Conservation (phyloP, 2,329 filamentous ascomycete species). For the Sphaerulina vaccinii region DNA sequence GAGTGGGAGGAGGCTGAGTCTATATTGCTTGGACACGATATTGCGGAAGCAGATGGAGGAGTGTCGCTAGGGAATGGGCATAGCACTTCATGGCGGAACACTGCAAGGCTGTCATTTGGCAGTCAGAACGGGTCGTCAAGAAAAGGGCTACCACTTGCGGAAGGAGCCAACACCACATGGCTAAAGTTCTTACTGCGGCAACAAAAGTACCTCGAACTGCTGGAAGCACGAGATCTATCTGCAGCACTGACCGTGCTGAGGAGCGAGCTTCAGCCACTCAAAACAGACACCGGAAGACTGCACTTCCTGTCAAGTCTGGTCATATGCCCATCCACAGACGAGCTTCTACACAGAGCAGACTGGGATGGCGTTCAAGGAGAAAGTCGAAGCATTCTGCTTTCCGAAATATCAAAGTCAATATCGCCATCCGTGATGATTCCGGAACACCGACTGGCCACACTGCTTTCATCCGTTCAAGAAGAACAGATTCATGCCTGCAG, state of each 20-base stretch:
- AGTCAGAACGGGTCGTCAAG: conserved; percentile 29
- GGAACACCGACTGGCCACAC: conserved; percentile 76
- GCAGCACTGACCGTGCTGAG: conserved; percentile 80
- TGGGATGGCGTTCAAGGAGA: conserved; percentile 81
- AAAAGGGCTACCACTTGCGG: conserved; percentile 67
- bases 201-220: conserved; percentile 89
- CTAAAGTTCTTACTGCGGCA: conserved; percentile 88
- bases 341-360: conserved; percentile 71
- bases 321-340: conserved; percentile 79
- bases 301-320: conserved; percentile 76
- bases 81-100: conserved; percentile 25
- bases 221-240: conserved; percentile 72
- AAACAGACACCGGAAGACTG: conserved; percentile 72
- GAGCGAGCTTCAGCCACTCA: conserved; percentile 81
- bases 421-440: conserved; percentile 97
- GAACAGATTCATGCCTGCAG: conserved; percentile 79
- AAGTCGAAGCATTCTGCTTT: conserved; percentile 73
- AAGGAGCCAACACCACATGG: conserved; percentile 70
- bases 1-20: conserved; percentile 83
- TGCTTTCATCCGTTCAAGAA: conserved; percentile 81
- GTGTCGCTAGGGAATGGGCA: conserved; percentile 38
- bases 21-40: conserved; percentile 62
- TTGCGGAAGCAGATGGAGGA: conserved; percentile 44
- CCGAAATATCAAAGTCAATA: conserved; percentile 82
- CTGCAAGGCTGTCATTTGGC: conserved; percentile 27